Conservation (phyloP, 257 asterid species). For the Sherardia arvensis region DNA sequence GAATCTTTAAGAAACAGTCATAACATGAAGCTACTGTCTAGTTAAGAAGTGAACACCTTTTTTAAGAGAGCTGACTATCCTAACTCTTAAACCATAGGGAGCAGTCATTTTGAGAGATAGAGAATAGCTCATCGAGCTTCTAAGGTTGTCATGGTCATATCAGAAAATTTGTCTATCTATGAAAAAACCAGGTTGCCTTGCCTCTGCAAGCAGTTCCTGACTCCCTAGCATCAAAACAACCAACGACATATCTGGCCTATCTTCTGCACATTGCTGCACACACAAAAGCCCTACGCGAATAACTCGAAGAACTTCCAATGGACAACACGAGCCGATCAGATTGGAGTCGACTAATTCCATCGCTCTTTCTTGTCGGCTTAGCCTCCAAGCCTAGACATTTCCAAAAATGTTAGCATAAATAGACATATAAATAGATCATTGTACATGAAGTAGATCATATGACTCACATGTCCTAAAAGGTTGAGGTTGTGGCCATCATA, state of each 20-base stretch:
- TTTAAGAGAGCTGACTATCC: too few species aligned
- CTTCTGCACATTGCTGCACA: constrained; percentile 25
- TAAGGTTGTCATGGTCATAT: not conserved
- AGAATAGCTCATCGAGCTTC: not conserved
- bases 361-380: constrained; percentile 18
- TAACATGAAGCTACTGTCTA: too few species aligned
- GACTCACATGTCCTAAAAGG: constrained; percentile 28
- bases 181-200: not conserved
- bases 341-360: constrained; percentile 19
- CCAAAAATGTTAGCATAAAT: not conserved
- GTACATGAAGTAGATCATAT: not conserved
- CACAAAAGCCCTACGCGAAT: constrained; percentile 31
- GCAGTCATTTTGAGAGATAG: too few species aligned
- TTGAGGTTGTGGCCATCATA: constrained; percentile 25
- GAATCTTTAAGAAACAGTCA: too few species aligned
- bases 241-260: constrained; percentile 34
- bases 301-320: constrained; percentile 18
- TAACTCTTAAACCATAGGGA: too few species aligned
- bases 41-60: too few species aligned
- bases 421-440: not conserved
- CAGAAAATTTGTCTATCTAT: not conserved
- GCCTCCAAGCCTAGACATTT: constrained; percentile 25
- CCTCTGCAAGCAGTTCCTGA: constrained; percentile 2
- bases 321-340: constrained; percentile 1
- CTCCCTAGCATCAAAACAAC: constrained; percentile 28